A percentile compares a stretch with the other conserved stretches of the same genome.
Conservation (phyloP, 306 rosid genomes). For the Lathyrus sativus region DNA sequence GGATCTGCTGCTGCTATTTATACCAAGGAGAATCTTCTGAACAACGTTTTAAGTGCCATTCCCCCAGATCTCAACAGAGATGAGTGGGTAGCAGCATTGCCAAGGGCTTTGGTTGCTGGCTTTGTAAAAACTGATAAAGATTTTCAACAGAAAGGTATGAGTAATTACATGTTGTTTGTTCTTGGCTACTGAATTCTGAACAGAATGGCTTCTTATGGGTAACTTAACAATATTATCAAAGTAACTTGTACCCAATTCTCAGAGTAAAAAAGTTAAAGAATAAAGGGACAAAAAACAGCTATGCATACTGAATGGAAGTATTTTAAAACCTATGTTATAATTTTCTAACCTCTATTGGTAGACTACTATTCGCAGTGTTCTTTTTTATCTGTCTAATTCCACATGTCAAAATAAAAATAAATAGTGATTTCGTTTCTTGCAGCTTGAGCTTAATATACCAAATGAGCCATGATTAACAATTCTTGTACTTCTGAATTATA, state of each 20-base stretch:
- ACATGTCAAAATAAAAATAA: neutral
- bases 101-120: slow-evolving; percentile 97
- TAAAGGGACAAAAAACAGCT: neutral
- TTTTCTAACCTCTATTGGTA: slow-evolving; percentile 21
- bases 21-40: slow-evolving; percentile 89
- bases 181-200: neutral
- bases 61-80: slow-evolving; percentile 91
- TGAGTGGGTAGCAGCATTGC: slow-evolving; percentile 94
- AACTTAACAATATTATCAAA: slow-evolving; percentile 13
- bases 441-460: slow-evolving; percentile 6
- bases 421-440: neutral
- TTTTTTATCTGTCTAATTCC: slow-evolving; percentile 1
- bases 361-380: neutral
- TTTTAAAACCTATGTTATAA: neutral
- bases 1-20: slow-evolving; percentile 97
- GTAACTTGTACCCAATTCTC: slow-evolving; percentile 19
- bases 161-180: slow-evolving; percentile 26
- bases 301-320: slow-evolving; percentile 1
- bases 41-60: slow-evolving; percentile 72
- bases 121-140: slow-evolving; percentile 99
- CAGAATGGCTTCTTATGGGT: slow-evolving; percentile 3
- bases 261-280: slow-evolving; percentile 9
- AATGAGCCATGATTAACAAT: slow-evolving; percentile 12
- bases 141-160: slow-evolving; percentile 73
- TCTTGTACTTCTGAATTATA: slow-evolving; percentile 1